Conservation (phyloP, 2,329 filamentous ascomycete species). For the Truncatella angustata region DNA sequence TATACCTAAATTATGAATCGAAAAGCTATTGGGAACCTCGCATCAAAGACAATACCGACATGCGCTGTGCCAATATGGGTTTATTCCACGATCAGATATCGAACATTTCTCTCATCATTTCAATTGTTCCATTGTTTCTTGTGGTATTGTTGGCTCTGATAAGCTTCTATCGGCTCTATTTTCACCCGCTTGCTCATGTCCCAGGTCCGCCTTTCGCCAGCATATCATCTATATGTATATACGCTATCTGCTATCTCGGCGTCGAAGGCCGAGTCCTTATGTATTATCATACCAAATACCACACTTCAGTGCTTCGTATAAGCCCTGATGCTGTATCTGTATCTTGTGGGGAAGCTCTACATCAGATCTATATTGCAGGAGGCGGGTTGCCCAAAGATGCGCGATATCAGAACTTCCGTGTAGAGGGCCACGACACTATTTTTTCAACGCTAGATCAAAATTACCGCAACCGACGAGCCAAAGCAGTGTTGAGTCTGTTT, state of each 20-base stretch:
- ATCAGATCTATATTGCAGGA: background rate
- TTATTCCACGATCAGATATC: too few species aligned
- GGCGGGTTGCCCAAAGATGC: background rate
- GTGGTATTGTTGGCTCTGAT: too few species aligned
- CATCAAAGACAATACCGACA: too few species aligned
- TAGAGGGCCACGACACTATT: background rate
- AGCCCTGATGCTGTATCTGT: background rate
- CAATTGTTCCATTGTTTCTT: too few species aligned
- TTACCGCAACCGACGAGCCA: background rate
- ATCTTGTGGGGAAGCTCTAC: background rate
- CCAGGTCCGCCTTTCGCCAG: background rate
- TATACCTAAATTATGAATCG: too few species aligned
- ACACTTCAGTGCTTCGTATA: background rate
- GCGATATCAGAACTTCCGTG: background rate
- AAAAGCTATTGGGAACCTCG: too few species aligned
- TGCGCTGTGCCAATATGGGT: too few species aligned
- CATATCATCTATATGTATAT: background rate
- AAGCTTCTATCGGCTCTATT: background rate
- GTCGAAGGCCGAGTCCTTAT: background rate
- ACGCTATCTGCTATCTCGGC: background rate
- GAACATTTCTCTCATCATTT: too few species aligned
- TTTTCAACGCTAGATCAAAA: background rate
- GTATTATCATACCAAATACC: background rate
- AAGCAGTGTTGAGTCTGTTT: background rate
- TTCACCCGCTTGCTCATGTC: background rate